These are phyloP conservation scores for Colletotrichum truncatum DNA, from an alignment of 2,329 filamentous ascomycete genomes.

Conservation along the genomic window DNA sequence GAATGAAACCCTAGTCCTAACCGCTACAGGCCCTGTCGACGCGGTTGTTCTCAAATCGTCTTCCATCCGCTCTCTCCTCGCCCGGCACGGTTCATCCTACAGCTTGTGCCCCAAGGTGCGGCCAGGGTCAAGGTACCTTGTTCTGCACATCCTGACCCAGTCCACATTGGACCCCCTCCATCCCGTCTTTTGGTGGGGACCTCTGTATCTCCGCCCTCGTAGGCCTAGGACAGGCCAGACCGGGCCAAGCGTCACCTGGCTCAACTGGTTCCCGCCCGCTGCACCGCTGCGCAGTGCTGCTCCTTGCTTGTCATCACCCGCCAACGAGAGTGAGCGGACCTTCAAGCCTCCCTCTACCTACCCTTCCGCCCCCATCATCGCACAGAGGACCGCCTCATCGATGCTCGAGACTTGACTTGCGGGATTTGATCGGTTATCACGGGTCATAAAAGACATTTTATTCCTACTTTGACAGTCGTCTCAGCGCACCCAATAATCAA, in stretches of 20 bases:
- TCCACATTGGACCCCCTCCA: constrained; percentile 25
- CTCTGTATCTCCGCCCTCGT: constrained; percentile 27
- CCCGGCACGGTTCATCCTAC: constrained; percentile 47
- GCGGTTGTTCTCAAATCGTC: constrained; percentile 26
- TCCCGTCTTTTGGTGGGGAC: constrained; percentile 46
- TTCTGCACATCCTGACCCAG: neutral
- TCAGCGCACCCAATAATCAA: constrained; percentile 50
- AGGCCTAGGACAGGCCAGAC: constrained; percentile 5
- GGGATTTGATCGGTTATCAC: constrained; percentile 41
- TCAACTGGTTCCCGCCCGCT: constrained; percentile 30
- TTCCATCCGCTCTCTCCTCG: constrained; percentile 33
- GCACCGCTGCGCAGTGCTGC: constrained; percentile 16
- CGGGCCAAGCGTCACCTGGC: constrained; percentile 31
- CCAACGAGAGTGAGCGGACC: constrained; percentile 22
- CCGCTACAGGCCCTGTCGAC: constrained; percentile 41
- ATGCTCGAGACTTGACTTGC: constrained; percentile 23
- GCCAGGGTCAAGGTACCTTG: neutral
- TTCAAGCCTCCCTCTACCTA: constrained; percentile 16
- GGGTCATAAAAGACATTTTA: constrained; percentile 54
- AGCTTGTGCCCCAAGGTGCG: constrained; percentile 42
- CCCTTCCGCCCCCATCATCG: constrained; percentile 26
- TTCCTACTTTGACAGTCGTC: constrained; percentile 42
- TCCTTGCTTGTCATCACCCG: constrained; percentile 25
- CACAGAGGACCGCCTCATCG: constrained; percentile 15
- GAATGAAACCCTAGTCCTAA: constrained; percentile 53